Evolutionary conservation across 1,139 yeast genomes (phyloP).

Genomic region (Yamadazyma atlantica): DNA sequence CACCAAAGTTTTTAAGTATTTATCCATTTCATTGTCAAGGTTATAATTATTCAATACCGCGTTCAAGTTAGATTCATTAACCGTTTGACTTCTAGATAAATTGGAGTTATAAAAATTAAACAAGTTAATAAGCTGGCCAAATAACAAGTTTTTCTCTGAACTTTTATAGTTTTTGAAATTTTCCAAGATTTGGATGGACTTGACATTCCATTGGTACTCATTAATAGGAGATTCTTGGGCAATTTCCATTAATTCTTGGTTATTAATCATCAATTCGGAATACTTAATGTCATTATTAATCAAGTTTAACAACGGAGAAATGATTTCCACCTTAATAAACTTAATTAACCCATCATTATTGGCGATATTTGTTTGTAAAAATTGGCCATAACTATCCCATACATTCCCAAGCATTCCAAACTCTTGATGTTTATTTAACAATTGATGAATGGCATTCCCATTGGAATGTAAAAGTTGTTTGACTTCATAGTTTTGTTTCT

Average conservation of each 20-base stretch:
- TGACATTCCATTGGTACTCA: constrained; percentile 64
- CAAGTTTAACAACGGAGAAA: constrained; percentile 53
- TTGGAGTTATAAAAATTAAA: constrained; percentile 62
- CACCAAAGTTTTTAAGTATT: constrained; percentile 36
- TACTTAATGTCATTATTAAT: constrained; percentile 53
- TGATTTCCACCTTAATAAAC: constrained; percentile 54
- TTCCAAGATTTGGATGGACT: constrained; percentile 77
- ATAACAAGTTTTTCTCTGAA: constrained; percentile 62
- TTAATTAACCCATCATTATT: constrained; percentile 52
- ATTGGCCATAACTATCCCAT: constrained; percentile 57
- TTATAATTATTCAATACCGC: constrained; percentile 52
- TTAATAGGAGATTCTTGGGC: constrained; percentile 27
- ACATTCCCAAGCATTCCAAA: constrained; percentile 55
- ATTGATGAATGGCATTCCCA: constrained; percentile 21
- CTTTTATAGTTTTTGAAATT: constrained; percentile 75
- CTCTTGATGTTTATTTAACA: constrained; percentile 34
- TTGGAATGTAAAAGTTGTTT: constrained; percentile 40
- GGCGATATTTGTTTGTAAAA: constrained; percentile 52
- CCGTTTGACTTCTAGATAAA: constrained; percentile 24
- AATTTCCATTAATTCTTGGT: constrained; percentile 42
- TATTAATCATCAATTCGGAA: constrained; percentile 40
- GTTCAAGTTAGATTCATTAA: constrained; percentile 68
- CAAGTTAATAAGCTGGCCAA: constrained; percentile 66
- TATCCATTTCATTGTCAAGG: constrained; percentile 38
- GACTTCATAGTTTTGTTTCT: constrained; percentile 51